A percentile compares a stretch with the other conserved stretches of the same genome.
Conservation (phyloP, 257 asterid genomes). For the Solanum bulbocastanum region DNA sequence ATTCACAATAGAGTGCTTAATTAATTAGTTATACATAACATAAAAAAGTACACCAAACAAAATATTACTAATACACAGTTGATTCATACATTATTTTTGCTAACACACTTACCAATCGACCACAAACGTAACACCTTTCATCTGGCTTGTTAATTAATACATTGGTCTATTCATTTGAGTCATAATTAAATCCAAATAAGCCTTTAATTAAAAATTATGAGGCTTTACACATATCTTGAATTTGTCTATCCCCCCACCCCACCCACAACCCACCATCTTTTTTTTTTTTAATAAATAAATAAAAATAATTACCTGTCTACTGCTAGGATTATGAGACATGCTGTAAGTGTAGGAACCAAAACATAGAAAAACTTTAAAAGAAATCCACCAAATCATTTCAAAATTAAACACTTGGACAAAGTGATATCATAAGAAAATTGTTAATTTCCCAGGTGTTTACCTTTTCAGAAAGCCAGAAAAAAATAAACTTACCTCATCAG, state of each 20-base stretch:
- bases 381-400: neutral
- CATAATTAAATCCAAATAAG: neutral
- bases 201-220: neutral
- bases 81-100: accelerated
- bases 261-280: no score
- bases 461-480: neutral
- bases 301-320: neutral
- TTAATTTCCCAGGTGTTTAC: neutral
- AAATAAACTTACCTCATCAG: neutral
- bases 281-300: no score
- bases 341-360: neutral
- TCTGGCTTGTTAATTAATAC: neutral
- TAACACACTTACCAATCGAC: no score
- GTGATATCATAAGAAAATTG: neutral
- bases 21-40: neutral
- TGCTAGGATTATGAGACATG: neutral
- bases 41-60: no score
- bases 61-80: no score
- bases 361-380: neutral
- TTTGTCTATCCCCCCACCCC: neutral
- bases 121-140: neutral
- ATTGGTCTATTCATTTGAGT: neutral
- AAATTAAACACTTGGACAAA: neutral
- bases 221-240: neutral
- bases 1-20: no score